These are phyloP conservation scores for Sporothrix inflata DNA, from an alignment of 2,329 filamentous ascomycete species.

Conservation along the genomic window DNA sequence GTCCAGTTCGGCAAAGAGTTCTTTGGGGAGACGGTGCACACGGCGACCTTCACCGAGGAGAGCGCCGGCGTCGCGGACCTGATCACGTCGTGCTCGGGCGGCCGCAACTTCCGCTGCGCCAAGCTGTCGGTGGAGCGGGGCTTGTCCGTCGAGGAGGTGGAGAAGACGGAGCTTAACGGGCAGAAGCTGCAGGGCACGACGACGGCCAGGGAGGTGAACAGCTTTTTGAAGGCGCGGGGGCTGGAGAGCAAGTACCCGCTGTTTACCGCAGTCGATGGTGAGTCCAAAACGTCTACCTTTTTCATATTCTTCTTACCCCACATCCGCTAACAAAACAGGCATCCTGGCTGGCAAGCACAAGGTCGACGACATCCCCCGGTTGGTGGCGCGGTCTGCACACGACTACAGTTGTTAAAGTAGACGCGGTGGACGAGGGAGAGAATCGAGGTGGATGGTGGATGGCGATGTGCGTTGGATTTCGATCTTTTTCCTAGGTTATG, in stretches of 20 bases:
- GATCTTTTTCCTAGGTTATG: too few relatives aligned
- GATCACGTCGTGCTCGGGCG: slow-evolving; percentile 90
- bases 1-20: slow-evolving; percentile 94
- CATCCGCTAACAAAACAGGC: slow-evolving; percentile 41
- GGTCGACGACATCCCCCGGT: slow-evolving; percentile 77
- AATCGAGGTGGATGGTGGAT: not conserved
- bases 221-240: slow-evolving; percentile 78
- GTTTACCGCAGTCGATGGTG: slow-evolving; percentile 80
- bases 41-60: slow-evolving; percentile 93
- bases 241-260: slow-evolving; percentile 85
- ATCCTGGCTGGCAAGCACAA: slow-evolving; percentile 77
- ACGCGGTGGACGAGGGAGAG: not conserved
- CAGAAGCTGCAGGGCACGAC: slow-evolving; percentile 95
- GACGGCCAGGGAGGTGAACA: slow-evolving; percentile 89
- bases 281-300: not conserved
- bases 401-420: slow-evolving; percentile 5
- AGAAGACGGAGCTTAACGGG: slow-evolving; percentile 87
- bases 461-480: not conserved
- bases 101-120: slow-evolving; percentile 92
- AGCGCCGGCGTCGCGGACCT: slow-evolving; percentile 93
- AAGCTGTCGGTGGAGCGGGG: slow-evolving; percentile 82
- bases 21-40: slow-evolving; percentile 79
- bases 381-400: slow-evolving; percentile 50
- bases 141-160: slow-evolving; percentile 81
- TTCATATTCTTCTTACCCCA: not conserved